Base-by-base conservation (phyloP, 495 filamentous ascomycete genomes). In the Gamarada debralockiae region DNA sequence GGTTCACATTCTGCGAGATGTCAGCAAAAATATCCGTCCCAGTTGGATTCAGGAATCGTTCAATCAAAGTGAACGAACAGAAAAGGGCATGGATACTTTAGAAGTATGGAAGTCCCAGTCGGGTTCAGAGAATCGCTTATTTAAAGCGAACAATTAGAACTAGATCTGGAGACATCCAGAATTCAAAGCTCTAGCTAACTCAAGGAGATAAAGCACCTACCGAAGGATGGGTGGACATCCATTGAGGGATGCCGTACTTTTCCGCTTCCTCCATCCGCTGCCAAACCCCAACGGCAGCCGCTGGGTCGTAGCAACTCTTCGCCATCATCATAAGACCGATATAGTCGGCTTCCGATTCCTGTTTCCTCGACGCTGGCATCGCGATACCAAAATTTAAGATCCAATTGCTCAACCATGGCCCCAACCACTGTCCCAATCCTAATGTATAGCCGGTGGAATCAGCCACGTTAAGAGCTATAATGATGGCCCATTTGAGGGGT, bases 151-250 rank as follows among this genome's bases (percentile, higher is more conserved):
- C n/a, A n/a, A n/a, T n/a, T n/a, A n/a, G n/a, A n/a, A n/a, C n/a
- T n/a, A n/a, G n/a, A n/a, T n/a, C n/a, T n/a, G n/a, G n/a, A n/a
- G n/a, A n/a, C n/a, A n/a, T n/a, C n/a, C n/a, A n/a, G n/a, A n/a
- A n/a, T n/a, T n/a, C n/a, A n/a, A n/a, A n/a, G n/a, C n/a, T n/a
- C n/a, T n/a, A n/a, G n/a, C n/a, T n/a, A n/a, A n/a, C n/a, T 29
- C 27, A 29, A 52, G 17, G 5, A 29, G 27, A 12, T 29, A 15
- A 40, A 24, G 37, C 13, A 69, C 79, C 53, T 76, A 87, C 84
- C 50, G 85, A 82, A 27, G 92, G 91, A 74, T 96, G 92, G 17
- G 92, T 96, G 23, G 86, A 90, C 64, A 95, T 66, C 68, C 91
- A 88, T 63, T 93, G 84, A 1, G 89, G 90, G 20, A 80, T 75